Evolutionary conservation across 1,284 basidiomycete species (phyloP).

Genomic region (Leccinum idahoense): DNA sequence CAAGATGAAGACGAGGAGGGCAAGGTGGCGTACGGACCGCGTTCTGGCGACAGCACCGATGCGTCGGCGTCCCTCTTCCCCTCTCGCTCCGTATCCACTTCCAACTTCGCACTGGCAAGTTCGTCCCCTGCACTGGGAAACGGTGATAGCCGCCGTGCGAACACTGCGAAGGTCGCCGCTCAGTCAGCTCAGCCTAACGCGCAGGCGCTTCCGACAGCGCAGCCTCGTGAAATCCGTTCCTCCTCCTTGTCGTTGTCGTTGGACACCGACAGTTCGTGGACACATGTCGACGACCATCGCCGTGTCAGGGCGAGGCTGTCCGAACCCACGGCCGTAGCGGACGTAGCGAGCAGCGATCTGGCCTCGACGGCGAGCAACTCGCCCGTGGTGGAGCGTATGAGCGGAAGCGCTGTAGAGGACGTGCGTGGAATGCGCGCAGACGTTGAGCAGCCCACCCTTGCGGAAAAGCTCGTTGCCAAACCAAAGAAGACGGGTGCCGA

Average conservation of each 20-base stretch:
- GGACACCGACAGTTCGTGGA: slow-evolving; percentile 46
- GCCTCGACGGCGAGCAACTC: slow-evolving; percentile 52
- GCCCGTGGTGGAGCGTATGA: slow-evolving; percentile 40
- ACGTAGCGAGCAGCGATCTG: slow-evolving; percentile 46
- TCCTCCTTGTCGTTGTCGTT: slow-evolving; percentile 16
- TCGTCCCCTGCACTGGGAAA: slow-evolving; percentile 4
- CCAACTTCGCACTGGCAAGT: not conserved
- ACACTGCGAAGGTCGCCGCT: not conserved
- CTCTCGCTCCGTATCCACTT: not conserved
- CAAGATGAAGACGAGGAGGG: slow-evolving; percentile 11
- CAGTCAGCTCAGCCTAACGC: slow-evolving; percentile 3
- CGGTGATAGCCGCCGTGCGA: not conserved
- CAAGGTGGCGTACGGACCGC: not conserved
- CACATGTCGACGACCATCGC: slow-evolving; percentile 37
- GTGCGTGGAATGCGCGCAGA: slow-evolving; percentile 19
- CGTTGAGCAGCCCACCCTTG: slow-evolving; percentile 40
- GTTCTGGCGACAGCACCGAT: slow-evolving; percentile 17
- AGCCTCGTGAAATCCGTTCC: slow-evolving; percentile 7
- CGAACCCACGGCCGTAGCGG: slow-evolving; percentile 21
- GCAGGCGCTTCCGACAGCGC: not conserved
- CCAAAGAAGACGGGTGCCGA: slow-evolving; percentile 60
- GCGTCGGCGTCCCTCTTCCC: slow-evolving; percentile 5
- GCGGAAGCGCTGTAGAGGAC: slow-evolving; percentile 30
- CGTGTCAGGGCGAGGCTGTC: slow-evolving; percentile 9
- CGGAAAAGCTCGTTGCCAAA: slow-evolving; percentile 56